Evolutionary conservation across 2,329 filamentous ascomycete species (phyloP).

Genomic region (Penicillium thymicola): DNA sequence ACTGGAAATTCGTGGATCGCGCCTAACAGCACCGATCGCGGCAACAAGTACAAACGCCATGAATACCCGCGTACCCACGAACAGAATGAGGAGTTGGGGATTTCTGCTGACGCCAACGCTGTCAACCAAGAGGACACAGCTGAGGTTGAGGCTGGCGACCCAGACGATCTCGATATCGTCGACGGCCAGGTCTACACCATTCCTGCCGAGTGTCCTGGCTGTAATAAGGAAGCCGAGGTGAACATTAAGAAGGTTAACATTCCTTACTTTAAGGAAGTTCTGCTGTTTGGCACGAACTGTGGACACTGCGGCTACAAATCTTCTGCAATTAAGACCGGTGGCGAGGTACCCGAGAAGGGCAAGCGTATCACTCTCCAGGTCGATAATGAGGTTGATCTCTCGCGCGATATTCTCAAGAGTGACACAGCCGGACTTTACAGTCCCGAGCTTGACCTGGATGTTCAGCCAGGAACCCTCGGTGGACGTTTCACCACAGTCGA

Average conservation of each 20-base stretch:
- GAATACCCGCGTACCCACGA: constrained; percentile 79
- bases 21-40: constrained; percentile 68
- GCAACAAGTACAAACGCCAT: constrained; percentile 84
- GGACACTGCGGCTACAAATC: constrained; percentile 89
- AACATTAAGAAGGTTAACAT: constrained; percentile 6
- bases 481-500: constrained; percentile 97
- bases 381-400: constrained; percentile 67
- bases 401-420: constrained; percentile 91
- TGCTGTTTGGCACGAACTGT: constrained; percentile 92
- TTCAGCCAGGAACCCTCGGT: constrained; percentile 76
- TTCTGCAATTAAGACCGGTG: constrained; percentile 97
- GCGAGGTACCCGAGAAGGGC: constrained; percentile 81
- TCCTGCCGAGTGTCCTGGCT: constrained; percentile 87
- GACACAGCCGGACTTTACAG: constrained; percentile 86
- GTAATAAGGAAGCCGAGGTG: constrained; percentile 77
- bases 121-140: constrained; percentile 26
- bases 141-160: constrained; percentile 45
- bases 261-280: constrained; percentile 86
- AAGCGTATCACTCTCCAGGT: constrained; percentile 78
- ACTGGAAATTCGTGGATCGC: constrained; percentile 97
- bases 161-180: constrained; percentile 74
- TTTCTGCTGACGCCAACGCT: constrained; percentile 52
- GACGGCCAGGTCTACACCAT: constrained; percentile 92
- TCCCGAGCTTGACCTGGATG: constrained; percentile 71
- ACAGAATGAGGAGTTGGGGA: constrained; percentile 82